Percentiles rank a stretch among this genome's conserved stretches.
Evolutionary conservation across 768 basidiomycete species (phyloP).

Genomic region (Tylopilus plumbeoviolaceoides): DNA sequence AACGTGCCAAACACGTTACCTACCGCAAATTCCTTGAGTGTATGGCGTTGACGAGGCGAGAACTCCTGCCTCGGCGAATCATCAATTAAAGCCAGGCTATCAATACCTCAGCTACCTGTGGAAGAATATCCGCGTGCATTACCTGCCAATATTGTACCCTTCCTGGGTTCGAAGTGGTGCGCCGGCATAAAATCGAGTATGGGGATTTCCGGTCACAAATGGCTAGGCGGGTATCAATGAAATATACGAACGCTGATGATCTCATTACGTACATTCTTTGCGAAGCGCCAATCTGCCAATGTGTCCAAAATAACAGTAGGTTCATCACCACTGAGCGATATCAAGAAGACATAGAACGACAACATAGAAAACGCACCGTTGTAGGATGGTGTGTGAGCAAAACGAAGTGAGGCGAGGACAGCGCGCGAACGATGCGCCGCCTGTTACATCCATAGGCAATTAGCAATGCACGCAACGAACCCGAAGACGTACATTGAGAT

Average conservation of each 20-base stretch:
- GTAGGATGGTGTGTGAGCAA: slow-evolving; percentile 79
- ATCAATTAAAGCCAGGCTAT: slow-evolving; percentile 78
- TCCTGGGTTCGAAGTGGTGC: slow-evolving; percentile 87
- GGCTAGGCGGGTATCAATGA: slow-evolving; percentile 44
- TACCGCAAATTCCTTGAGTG: slow-evolving; percentile 88
- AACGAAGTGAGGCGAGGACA: slow-evolving; percentile 64
- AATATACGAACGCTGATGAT: not conserved
- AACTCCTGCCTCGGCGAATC: slow-evolving; percentile 81
- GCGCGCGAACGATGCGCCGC: slow-evolving; percentile 42
- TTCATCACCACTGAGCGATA: slow-evolving; percentile 64
- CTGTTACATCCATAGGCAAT: slow-evolving; percentile 25
- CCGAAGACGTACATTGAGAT: slow-evolving; percentile 64
- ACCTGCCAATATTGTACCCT: slow-evolving; percentile 87
- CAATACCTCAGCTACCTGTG: slow-evolving; percentile 2
- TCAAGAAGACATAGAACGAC: slow-evolving; percentile 2
- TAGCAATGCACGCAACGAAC: not conserved
- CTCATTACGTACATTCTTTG: slow-evolving; percentile 59
- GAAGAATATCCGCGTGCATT: slow-evolving; percentile 23
- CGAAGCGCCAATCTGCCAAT: slow-evolving; percentile 81
- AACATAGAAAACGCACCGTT: slow-evolving; percentile 44
- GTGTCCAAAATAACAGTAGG: slow-evolving; percentile 85
- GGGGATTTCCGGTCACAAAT: slow-evolving; percentile 58
- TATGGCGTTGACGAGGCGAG: slow-evolving; percentile 83
- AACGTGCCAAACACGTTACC: slow-evolving; percentile 10
- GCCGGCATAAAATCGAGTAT: slow-evolving; percentile 87